Evolutionary conservation across 371 early-diverging fungal genomes (phyloP).

Genomic region (Zancudomyces culisetae): DNA sequence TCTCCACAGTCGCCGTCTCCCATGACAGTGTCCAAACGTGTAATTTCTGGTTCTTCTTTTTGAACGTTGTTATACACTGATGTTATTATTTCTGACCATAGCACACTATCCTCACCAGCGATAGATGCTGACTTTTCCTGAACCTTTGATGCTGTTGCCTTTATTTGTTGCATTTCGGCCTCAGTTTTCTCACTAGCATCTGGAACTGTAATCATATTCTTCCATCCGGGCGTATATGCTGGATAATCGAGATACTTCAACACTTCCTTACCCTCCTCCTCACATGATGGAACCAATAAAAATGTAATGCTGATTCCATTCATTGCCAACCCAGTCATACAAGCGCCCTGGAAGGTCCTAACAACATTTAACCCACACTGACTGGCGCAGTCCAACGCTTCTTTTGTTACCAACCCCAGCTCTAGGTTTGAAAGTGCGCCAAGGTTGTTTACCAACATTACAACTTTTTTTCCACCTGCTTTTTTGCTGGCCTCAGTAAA

Average conservation of each 20-base stretch:
- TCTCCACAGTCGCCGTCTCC: constrained; percentile 76
- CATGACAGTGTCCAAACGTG: constrained; percentile 41
- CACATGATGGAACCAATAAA: constrained; percentile 27
- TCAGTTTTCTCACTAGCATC: constrained; percentile 19
- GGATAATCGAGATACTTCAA: constrained; percentile 27
- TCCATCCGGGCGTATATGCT: constrained; percentile 37
- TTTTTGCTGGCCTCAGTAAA: constrained; percentile 23
- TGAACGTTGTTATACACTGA: constrained; percentile 33
- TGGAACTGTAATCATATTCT: constrained; percentile 14
- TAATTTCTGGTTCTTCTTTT: constrained; percentile 45
- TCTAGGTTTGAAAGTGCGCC: constrained; percentile 55
- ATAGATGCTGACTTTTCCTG: constrained; percentile 29
- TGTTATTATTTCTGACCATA: constrained; percentile 28
- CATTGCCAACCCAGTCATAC: constrained; percentile 61
- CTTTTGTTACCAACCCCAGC: constrained; percentile 40
- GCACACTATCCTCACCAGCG: constrained; percentile 25
- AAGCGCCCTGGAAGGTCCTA: constrained; percentile 40
- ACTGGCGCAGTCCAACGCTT: constrained; percentile 27
- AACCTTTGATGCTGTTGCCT: constrained; percentile 19
- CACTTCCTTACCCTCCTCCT: constrained; percentile 7
- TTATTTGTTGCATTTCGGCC: constrained; percentile 11
- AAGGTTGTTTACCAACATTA: constrained; percentile 56
- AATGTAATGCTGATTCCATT: constrained; percentile 47
- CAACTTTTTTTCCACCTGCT: constrained; percentile 16
- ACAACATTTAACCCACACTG: constrained; percentile 21